Evolutionary conservation across 768 basidiomycete species (phyloP).

Genomic region (Phaeotremella skinneri): DNA sequence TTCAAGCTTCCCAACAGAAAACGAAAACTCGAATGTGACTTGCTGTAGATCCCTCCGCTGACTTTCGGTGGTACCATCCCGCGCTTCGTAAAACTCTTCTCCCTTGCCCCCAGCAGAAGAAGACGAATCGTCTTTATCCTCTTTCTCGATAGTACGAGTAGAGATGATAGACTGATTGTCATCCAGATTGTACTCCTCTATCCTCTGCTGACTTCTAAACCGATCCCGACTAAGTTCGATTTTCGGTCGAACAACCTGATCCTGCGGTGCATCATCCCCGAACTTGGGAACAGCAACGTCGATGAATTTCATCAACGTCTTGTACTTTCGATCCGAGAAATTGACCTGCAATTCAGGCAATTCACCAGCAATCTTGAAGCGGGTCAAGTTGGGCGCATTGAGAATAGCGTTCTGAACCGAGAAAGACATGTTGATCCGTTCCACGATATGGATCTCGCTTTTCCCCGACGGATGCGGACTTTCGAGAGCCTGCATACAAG

Average conservation of each 20-base stretch:
- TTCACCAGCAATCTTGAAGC: constrained; percentile 86
- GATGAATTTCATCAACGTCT: constrained; percentile 84
- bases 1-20: constrained; percentile 78
- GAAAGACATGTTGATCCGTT: constrained; percentile 85
- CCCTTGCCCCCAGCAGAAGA: constrained; percentile 27
- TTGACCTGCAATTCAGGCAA: constrained; percentile 86
- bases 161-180: constrained; percentile 45
- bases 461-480: constrained; percentile 56
- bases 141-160: constrained; percentile 54
- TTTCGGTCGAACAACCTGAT: constrained; percentile 25
- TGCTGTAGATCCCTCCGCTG: constrained; percentile 57
- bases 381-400: constrained; percentile 71
- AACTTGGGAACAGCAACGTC: constrained; percentile 87
- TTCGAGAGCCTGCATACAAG: constrained; percentile 75
- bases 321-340: constrained; percentile 53
- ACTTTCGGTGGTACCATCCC: constrained; percentile 59
- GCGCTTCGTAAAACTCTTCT: constrained; percentile 67
- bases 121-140: constrained; percentile 37
- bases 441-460: constrained; percentile 74
- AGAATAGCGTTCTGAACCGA: constrained; percentile 91
- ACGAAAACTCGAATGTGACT: constrained; percentile 76
- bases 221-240: constrained; percentile 2
- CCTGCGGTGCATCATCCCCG: constrained; percentile 57
- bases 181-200: constrained; percentile 64
- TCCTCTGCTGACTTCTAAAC: constrained; percentile 31